phyloP scores from a whole-genome alignment of 129 eudicot genomes.

The Ambrosia trifida region DNA sequence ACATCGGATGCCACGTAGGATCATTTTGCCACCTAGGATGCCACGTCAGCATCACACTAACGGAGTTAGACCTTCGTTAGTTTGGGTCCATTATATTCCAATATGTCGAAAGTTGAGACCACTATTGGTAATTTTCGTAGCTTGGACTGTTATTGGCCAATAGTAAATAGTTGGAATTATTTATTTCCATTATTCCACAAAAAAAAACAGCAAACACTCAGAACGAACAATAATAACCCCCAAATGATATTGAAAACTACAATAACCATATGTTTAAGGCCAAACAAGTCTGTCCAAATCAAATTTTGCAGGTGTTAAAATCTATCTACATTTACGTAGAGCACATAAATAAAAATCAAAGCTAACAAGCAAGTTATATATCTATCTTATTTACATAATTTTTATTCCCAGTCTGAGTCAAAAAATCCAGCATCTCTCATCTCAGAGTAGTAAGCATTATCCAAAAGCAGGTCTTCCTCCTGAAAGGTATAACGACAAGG shows the following conservation, averaged over 20 bases:
- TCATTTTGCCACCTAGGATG: too few relatives aligned
- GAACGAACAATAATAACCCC: not conserved
- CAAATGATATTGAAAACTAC: not conserved
- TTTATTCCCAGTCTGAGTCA: slow-evolving; percentile 68
- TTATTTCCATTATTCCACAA: too few relatives aligned
- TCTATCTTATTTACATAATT: slow-evolving; percentile 27
- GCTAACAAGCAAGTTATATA: not conserved
- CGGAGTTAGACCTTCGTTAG: too few relatives aligned
- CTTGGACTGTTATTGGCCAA: too few relatives aligned
- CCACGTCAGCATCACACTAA: too few relatives aligned
- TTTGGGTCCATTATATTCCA: too few relatives aligned
- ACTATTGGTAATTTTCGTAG: too few relatives aligned
- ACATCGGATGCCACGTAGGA: too few relatives aligned
- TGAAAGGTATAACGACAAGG: slow-evolving; percentile 2
- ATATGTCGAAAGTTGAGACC: too few relatives aligned
- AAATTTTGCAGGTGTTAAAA: not conserved
- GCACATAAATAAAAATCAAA: not conserved
- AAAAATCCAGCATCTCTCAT: slow-evolving; percentile 93
- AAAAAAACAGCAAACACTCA: too few relatives aligned
- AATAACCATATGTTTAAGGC: not conserved
- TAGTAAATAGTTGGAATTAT: too few relatives aligned
- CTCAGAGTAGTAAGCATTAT: slow-evolving; percentile 78
- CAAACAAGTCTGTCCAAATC: not conserved
- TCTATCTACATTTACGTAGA: slow-evolving; percentile 11
- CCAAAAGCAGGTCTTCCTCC: slow-evolving; percentile 84